A percentile compares a stretch with the other conserved stretches of the same genome.
These are phyloP conservation scores for Plasmodium sp. DNA, from an alignment of 169 alveolate genomes.

Conservation along the genomic window DNA sequence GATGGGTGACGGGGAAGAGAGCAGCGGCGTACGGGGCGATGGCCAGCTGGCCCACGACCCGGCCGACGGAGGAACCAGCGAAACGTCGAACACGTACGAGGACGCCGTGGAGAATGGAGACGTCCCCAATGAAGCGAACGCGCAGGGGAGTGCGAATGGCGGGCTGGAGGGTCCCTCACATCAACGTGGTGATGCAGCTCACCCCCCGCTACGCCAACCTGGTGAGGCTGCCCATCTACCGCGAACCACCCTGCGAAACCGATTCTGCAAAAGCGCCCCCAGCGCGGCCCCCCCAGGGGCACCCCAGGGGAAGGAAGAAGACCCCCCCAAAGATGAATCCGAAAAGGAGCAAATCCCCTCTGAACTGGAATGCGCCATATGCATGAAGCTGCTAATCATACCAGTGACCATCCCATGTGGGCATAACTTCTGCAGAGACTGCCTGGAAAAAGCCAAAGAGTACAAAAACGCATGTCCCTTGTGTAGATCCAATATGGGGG, in stretches of 20 bases:
- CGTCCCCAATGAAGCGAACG: background rate
- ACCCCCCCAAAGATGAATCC: background rate
- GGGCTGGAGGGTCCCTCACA: background rate
- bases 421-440: slow-evolving; percentile 84
- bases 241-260: background rate
- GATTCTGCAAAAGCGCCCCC: background rate
- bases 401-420: slow-evolving; percentile 88
- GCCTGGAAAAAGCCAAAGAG: slow-evolving; percentile 82
- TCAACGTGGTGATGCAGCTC: too few species aligned
- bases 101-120: background rate
- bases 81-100: background rate
- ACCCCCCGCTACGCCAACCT: background rate
- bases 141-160: background rate
- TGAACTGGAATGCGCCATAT: slow-evolving; percentile 71
- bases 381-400: slow-evolving; percentile 80
- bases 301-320: background rate
- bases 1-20: background rate
- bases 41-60: background rate
- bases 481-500: slow-evolving; percentile 74
- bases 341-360: slow-evolving; percentile 26
- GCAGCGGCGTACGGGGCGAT: background rate
- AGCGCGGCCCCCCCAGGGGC: background rate
- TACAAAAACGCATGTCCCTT: slow-evolving; percentile 75
- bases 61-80: background rate
- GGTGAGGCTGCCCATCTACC: background rate